Base-by-base conservation (phyloP, 495 filamentous ascomycete genomes). In the Neurospora cerealis region DNA sequence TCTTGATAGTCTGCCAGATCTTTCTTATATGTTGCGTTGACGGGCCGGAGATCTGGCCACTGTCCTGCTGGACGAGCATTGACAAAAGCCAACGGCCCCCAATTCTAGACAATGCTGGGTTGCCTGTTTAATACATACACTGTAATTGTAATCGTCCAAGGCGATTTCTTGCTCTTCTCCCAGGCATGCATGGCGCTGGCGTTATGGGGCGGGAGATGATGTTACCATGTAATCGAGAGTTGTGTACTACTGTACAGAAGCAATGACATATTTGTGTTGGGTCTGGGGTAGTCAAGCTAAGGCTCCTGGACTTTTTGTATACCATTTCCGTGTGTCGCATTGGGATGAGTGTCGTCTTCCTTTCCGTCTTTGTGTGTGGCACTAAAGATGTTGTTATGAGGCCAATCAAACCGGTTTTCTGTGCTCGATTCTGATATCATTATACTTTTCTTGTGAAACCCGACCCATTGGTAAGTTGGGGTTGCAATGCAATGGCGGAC, bases 1-100 rank as follows among this genome's bases (percentile, higher is more conserved):
- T 39, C 74, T 88, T 24, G 78, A 78, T 66, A 80, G 80, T 39
- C 74, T 89, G 39, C 86, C 87, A 3, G 83, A 89, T 75, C 75
- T 89, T 7, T 86, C 86, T 13, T 89, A 88, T 73, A 89, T 89
- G 87, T 72, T 89, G 19, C 80, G 81, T 46, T 84, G 69, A 66
- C 5, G 54, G 54, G 4, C 54, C 15, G 28, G 28, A 1, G 54
- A 66, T 28, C 15, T 4, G 32, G 24, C 54, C 3, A 34, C 3
- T 19, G 28, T 34, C 5, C 28, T 15, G 54, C 9, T 3, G 32
- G 15, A 17, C 48, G 48, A 60, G 2, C 10, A 15, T 6, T 7
- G 24, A 66, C 28, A 66, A 7, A 66, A 34, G 7, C 28, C 3
- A 66, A 36, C 54, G 3, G 13, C 3, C 28, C 54, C 3, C 28